These are phyloP conservation scores for Phaeosphaeria sp. DNA, from an alignment of 2,329 filamentous ascomycete genomes.

Conservation along the genomic window DNA sequence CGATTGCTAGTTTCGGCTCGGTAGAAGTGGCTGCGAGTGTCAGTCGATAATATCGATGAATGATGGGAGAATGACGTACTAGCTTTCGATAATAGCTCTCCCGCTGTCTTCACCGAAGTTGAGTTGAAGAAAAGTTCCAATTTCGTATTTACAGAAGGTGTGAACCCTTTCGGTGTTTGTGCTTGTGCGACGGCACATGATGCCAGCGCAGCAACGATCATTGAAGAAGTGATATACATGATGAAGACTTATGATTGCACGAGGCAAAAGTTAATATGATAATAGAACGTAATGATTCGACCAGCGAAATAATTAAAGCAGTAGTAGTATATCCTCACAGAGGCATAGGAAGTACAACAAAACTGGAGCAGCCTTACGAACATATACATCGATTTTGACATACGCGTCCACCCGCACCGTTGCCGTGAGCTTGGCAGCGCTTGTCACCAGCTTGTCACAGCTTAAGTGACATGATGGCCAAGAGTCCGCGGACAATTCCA, in stretches of 20 bases:
- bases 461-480: constrained; percentile 18
- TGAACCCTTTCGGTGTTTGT: constrained; percentile 41
- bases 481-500: constrained; percentile 19
- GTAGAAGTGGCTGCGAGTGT: constrained; percentile 25
- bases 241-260: not conserved
- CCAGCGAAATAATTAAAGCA: constrained; percentile 4
- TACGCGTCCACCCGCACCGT: constrained; percentile 31
- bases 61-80: constrained; percentile 17
- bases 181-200: constrained; percentile 31
- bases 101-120: constrained; percentile 36
- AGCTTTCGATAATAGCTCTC: constrained; percentile 36
- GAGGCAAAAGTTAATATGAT: not conserved
- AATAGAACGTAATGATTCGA: constrained; percentile 7
- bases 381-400: constrained; percentile 21
- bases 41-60: constrained; percentile 14
- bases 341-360: not conserved
- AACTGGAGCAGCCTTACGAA: constrained; percentile 11
- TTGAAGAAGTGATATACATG: constrained; percentile 35
- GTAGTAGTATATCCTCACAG: constrained; percentile 1
- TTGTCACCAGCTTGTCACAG: constrained; percentile 23
- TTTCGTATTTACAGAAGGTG: constrained; percentile 32
- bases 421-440: constrained; percentile 20
- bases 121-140: constrained; percentile 43
- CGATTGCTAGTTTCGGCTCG: constrained; percentile 38
- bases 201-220: constrained; percentile 30